Evolutionary conservation across 2,329 filamentous ascomycete species (phyloP).

Genomic region (Pseudogymnoascus sp.): DNA sequence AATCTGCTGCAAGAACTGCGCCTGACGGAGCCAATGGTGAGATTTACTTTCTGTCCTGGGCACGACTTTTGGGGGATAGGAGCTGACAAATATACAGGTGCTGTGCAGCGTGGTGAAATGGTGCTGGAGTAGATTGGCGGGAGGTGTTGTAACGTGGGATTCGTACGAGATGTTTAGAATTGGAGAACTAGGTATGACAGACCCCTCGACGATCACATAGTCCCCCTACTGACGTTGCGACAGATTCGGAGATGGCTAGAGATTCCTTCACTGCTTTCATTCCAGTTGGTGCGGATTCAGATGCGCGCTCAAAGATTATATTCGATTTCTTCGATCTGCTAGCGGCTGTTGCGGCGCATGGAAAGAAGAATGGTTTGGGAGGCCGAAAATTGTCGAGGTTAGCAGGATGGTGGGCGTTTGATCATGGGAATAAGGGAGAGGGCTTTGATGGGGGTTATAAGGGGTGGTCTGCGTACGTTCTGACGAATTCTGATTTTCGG

Average conservation of each 20-base stretch:
- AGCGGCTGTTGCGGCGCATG: slow-evolving; percentile 82
- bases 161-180: slow-evolving; percentile 94
- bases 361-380: slow-evolving; percentile 86
- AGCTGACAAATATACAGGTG: slow-evolving; percentile 49
- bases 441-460: slow-evolving; percentile 95
- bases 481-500: background rate
- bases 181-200: slow-evolving; percentile 71
- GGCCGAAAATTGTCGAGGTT: slow-evolving; percentile 90
- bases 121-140: slow-evolving; percentile 91
- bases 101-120: slow-evolving; percentile 92
- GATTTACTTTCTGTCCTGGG: slow-evolving; percentile 24
- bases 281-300: slow-evolving; percentile 83
- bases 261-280: slow-evolving; percentile 97
- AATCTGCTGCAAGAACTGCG: slow-evolving; percentile 76
- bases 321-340: slow-evolving; percentile 95
- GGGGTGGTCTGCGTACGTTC: slow-evolving; percentile 67
- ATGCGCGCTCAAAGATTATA: slow-evolving; percentile 78
- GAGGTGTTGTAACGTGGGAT: slow-evolving; percentile 93
- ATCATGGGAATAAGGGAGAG: slow-evolving; percentile 75
- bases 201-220: slow-evolving; percentile 8
- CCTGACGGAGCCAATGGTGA: slow-evolving; percentile 87
- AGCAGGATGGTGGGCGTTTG: slow-evolving; percentile 98
- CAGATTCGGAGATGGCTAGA: slow-evolving; percentile 84
- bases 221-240: slow-evolving; percentile 18
- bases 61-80: slow-evolving; percentile 12